These are phyloP conservation scores for Tolypocladium nubicola DNA, from an alignment of 2,329 filamentous ascomycete species.

Conservation along the genomic window DNA sequence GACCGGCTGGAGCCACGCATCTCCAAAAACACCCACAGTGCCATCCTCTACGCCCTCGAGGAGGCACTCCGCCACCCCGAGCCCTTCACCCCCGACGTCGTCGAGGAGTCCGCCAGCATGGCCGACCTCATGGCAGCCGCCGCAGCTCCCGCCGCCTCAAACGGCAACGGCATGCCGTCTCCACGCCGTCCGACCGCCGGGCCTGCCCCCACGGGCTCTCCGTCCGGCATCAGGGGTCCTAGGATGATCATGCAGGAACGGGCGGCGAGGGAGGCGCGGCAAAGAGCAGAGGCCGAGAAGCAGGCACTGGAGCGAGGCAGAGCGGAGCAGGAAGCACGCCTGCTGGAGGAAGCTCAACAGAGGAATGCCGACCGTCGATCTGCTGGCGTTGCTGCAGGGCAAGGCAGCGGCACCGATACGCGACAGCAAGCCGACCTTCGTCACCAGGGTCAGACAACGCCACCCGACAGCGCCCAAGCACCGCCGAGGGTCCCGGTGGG, in stretches of 20 bases:
- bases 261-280: conserved; percentile 62
- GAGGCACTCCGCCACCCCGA: conserved; percentile 77
- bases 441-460: conserved; percentile 14
- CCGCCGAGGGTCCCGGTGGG: conserved; percentile 4
- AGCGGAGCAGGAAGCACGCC: conserved; percentile 44
- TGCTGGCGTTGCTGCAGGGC: conserved; percentile 34
- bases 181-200: conserved; percentile 35
- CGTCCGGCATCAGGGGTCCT: conserved; percentile 67
- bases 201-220: conserved; percentile 42
- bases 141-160: conserved; percentile 41
- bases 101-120: conserved; percentile 89
- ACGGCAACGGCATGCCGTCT: conserved; percentile 39
- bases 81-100: conserved; percentile 70
- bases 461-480: conserved; percentile 13
- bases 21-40: conserved; percentile 75
- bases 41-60: conserved; percentile 86
- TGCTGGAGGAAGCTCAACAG: conserved; percentile 44
- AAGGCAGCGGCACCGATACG: conserved; percentile 17
- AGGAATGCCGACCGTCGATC: conserved; percentile 51
- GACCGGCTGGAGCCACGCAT: conserved; percentile 44
- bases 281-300: conserved; percentile 57
- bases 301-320: conserved; percentile 40
- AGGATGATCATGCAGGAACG: conserved; percentile 88
- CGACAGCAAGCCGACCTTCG: conserved; percentile 23
- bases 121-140: conserved; percentile 61